These are phyloP conservation scores for Phytophthora syringae DNA, from an alignment of 352 stramenopile genomes.

Conservation along the genomic window DNA sequence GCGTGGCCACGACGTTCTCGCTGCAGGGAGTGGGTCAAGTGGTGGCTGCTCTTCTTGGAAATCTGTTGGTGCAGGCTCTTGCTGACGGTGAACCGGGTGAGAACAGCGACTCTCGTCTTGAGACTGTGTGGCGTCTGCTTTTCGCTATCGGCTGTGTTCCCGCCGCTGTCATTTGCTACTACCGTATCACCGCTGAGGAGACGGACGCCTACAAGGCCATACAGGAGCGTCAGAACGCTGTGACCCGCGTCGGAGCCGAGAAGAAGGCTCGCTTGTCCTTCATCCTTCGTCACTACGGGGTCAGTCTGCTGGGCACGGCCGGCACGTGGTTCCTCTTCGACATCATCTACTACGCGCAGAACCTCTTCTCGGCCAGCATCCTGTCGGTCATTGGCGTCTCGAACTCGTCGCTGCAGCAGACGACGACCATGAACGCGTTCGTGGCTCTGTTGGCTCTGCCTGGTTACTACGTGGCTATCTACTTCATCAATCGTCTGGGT, in stretches of 20 bases:
- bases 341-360: conserved; percentile 84
- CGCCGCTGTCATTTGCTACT: conserved; percentile 43
- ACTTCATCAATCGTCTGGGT: conserved; percentile 71
- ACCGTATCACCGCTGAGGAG: conserved; percentile 60
- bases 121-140: conserved; percentile 64
- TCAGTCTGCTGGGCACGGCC: conserved; percentile 64
- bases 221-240: not conserved
- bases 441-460: conserved; percentile 67
- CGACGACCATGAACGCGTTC: conserved; percentile 63
- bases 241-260: not conserved
- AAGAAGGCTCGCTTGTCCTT: conserved; percentile 29
- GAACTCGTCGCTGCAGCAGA: conserved; percentile 46
- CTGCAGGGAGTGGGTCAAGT: conserved; percentile 63
- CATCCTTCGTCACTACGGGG: conserved; percentile 59
- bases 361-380: conserved; percentile 80
- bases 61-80: conserved; percentile 53
- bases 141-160: conserved; percentile 60
- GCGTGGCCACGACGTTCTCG: conserved; percentile 65
- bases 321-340: conserved; percentile 90
- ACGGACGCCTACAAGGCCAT: conserved; percentile 54
- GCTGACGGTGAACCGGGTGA: conserved; percentile 42
- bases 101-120: conserved; percentile 44
- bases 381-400: conserved; percentile 55
- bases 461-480: conserved; percentile 82
- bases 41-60: conserved; percentile 56